These are phyloP conservation scores for Aspergillus nomiae DNA, from an alignment of 2,329 filamentous ascomycete genomes.

Conservation along the genomic window DNA sequence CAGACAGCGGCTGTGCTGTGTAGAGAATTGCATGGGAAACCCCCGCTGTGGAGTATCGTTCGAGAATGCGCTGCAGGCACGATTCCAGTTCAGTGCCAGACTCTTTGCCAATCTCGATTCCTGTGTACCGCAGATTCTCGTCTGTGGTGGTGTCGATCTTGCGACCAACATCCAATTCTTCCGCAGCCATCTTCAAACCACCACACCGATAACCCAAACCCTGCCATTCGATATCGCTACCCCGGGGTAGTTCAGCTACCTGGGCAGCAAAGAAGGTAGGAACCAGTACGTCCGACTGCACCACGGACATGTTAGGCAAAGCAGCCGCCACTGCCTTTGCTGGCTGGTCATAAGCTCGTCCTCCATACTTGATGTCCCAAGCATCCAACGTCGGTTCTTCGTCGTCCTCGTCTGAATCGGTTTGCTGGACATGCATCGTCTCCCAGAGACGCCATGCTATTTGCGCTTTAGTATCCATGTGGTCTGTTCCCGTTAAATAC, in stretches of 20 bases:
- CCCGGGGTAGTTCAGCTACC: slow-evolving; percentile 74
- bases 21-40: slow-evolving; percentile 38
- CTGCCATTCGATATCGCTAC: slow-evolving; percentile 81
- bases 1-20: slow-evolving; percentile 29
- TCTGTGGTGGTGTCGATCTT: slow-evolving; percentile 27
- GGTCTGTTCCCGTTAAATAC: slow-evolving; percentile 61
- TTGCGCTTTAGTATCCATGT: slow-evolving; percentile 36
- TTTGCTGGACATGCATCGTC: slow-evolving; percentile 31
- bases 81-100: slow-evolving; percentile 22
- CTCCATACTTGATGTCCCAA: slow-evolving; percentile 58
- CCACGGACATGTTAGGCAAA: slow-evolving; percentile 31
- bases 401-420: slow-evolving; percentile 42
- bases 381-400: slow-evolving; percentile 51
- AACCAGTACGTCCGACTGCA: slow-evolving; percentile 31
- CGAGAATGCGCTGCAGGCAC: slow-evolving; percentile 27
- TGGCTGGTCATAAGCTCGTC: slow-evolving; percentile 50
- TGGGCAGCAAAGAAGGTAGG: slow-evolving; percentile 76
- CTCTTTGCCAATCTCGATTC: slow-evolving; percentile 32
- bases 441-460: slow-evolving; percentile 51
- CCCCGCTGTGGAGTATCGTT: slow-evolving; percentile 13
- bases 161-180: slow-evolving; percentile 17
- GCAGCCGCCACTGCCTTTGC: slow-evolving; percentile 23
- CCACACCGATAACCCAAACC: slow-evolving; percentile 60
- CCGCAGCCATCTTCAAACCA: slow-evolving; percentile 24
- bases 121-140: slow-evolving; percentile 28